Base-by-base conservation (phyloP, 495 filamentous ascomycete genomes). In the Tuber brumale region DNA sequence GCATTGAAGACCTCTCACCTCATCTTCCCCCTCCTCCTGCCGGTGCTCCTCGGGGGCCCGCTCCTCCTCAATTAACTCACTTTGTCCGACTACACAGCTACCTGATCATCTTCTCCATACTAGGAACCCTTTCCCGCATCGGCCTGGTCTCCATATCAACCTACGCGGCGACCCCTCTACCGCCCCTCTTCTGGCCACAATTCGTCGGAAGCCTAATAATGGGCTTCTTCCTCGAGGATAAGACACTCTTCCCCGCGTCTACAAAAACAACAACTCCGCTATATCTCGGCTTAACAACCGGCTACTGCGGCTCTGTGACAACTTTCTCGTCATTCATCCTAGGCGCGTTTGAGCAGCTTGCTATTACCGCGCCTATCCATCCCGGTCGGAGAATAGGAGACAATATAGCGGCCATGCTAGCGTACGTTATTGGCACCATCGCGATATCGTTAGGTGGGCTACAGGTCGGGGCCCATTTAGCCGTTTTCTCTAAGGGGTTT, bases 231-330 rank as follows among this genome's bases (percentile, higher is more conserved):
- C 84, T 88, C 35, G 92, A 97, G 85, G 94, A 97, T 81, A 86
- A 88, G 77, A 90, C 88, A 79, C 85, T 97, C 41, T 97, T 97
- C 84, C 87, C 87, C 23, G 84, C 85, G 46, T 82, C 87, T 57
- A 83, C 86, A 61, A 97, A 94, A 83, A 96, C 95, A 84, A 91
- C 92, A 4, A 91, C 95, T 69, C 94, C 94, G 0, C 87, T 97
- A 0, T 97, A 95, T 83, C 92, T 97, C 74, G 95, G 95, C 31
- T 89, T 99, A 1, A 90, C 95, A 0, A 96, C 93, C 3, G 95
- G 95, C 19, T 97, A 97, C 85, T 98, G 95, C 84, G 95, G 95
- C 74, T 94, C 90, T 80, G 91, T 95, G 72, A 98, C 95, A 5
- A 93, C 91, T 51, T 98, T 97, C 85, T 97, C 94, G 0, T 90